Conservation (phyloP, 2,329 filamentous ascomycete genomes). For the Fusarium chlamydosporum region DNA sequence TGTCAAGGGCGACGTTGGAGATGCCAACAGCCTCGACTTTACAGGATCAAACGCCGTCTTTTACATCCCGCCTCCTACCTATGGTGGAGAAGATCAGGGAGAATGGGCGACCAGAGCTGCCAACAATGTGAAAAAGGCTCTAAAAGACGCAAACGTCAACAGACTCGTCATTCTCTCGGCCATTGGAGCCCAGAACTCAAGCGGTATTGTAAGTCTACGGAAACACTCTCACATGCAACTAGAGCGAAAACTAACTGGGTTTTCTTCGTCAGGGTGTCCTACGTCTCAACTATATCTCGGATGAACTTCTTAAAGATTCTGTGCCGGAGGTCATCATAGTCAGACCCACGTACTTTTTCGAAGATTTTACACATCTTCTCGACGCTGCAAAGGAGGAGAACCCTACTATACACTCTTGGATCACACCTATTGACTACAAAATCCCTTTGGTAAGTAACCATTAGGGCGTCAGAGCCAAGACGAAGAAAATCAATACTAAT, state of each 20-base stretch:
- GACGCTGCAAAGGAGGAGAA: constrained; percentile 43
- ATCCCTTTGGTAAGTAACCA: constrained; percentile 51
- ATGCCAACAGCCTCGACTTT: constrained; percentile 50
- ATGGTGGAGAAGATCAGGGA: constrained; percentile 45
- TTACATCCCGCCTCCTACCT: constrained; percentile 54
- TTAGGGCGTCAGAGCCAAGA: fast-evolving
- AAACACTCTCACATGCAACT: neutral
- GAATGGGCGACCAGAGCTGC: constrained; percentile 47
- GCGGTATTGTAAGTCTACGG: constrained; percentile 49
- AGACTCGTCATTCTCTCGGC: constrained; percentile 51
- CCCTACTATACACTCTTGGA: constrained; percentile 47
- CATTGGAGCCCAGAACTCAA: constrained; percentile 51
- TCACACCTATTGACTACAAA: constrained; percentile 51
- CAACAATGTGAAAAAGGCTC: constrained; percentile 39
- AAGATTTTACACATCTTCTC: constrained; percentile 44
- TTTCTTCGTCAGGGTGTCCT: constrained; percentile 47
- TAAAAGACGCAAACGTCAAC: constrained; percentile 30
- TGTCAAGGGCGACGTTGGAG: constrained; percentile 51
- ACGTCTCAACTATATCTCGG: constrained; percentile 44
- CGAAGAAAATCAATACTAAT: neutral
- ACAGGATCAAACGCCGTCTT: constrained; percentile 52
- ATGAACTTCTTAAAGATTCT: constrained; percentile 39
- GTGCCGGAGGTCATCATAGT: constrained; percentile 42
- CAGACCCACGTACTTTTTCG: constrained; percentile 45
- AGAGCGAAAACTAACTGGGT: neutral